Evolutionary conservation across 495 filamentous ascomycete species (phyloP), one percentile per base, ranked within the genome.

Genomic region (Cryomyces minteri): DNA sequence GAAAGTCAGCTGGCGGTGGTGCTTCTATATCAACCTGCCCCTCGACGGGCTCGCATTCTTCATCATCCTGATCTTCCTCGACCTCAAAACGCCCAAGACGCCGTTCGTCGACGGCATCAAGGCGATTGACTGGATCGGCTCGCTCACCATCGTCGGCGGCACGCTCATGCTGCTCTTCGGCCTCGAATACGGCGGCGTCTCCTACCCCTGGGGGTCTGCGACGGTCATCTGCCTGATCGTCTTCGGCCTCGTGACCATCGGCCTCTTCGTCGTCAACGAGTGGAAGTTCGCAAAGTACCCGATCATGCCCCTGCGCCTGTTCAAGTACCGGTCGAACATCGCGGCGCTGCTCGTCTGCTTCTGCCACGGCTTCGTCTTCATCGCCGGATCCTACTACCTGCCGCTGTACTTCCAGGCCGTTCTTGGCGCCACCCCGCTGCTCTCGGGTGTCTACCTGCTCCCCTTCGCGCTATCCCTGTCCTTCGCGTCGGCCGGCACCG

Each of bases 151-250:
- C 47, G 69, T 88, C 32, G 77, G 76, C n/a, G 81, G 74, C 7
- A 84, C 82, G 0, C 62, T 90, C 33, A 87, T 92, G 76, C 69
- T 93, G 53, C 69, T 92, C 10, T 74, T 90, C 32, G 84, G 80
- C 7, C 69, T 92, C 9, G 77, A 85, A 53, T 80, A 79, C 46
- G 84, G 84, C 41, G 87, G 87, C 14, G 68, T 82, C 32, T 68
- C 67, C n/a, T 71, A 71, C 48, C 80, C 84, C 11, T 94, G 86
- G 86, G 53, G 53, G 44, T 88, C 84, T 0, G 62, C 80, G 0
- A 78, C 69, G 0, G 82, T 90, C 39, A 69, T 93, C 44, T 86
- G 82, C 59, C 65, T 90, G 18, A 71, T 93, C 47, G 62, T 90
- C 31, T 85, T 88, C 51, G 85, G 87, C 6, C 37, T 79, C 29